Base-by-base conservation (phyloP, 116 monocot species). In the Dioscorea cayenensis region DNA sequence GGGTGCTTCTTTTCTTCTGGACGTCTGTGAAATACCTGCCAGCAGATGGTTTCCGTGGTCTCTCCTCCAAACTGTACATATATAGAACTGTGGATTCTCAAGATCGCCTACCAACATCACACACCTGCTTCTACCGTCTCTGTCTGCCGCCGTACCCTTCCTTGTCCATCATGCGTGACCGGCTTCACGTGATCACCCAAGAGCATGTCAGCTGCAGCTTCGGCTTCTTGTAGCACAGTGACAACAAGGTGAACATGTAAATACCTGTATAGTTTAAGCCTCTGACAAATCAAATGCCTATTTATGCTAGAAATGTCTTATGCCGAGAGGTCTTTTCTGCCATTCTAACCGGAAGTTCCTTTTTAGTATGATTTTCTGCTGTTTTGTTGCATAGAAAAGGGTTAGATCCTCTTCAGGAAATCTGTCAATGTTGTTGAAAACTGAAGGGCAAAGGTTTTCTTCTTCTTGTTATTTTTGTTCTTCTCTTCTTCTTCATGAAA, bases 11-110 rank as follows among this genome's bases (percentile, higher is more conserved):
- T 20, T 84, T 81, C 63, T 95, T 95, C 72, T 95, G 95, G 95
- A 95, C 87, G 6, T 92, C 92, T n/a, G 73, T 95, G 27, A 92
- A 87, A 60, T 84, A 85, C 73, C 70, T 95, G 51, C 95, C 95
- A 14, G 70, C 72, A 12, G 83, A 87, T 63, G 95, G 95, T 25
- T 95, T 95, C 62, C 36, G 85, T 51, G 92, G 92, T 32, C 65
- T 95, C 79, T 50, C 51, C 58, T 89, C 91, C 6, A 86, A 85
- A 76, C 72, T 95, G 75, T 85, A 80, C 76, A 87, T 95, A 68
- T 82, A 79, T 43, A 86, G 71, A 69, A 35, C 71, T 51, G 29
- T 79, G 14, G 81, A 80, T 36, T 85, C 85, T 9, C 51, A 79
- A 19, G 81, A 83, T 49, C 85, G 71, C 73, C 76, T 95, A 19